These are phyloP conservation scores for Angomonas deanei DNA, from an alignment of 208 protist species.

Conservation along the genomic window DNA sequence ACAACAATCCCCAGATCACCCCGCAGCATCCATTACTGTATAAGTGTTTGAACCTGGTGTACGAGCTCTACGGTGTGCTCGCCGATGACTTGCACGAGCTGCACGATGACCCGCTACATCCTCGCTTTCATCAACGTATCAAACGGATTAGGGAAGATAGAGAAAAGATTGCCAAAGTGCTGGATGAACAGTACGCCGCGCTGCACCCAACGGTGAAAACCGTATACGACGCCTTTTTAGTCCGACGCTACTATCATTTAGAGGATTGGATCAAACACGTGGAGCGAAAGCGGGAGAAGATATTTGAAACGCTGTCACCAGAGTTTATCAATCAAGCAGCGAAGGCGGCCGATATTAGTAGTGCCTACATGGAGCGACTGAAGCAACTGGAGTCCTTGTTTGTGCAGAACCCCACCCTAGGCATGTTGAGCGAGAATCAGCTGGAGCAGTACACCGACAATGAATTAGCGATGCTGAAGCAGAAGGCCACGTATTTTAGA, in stretches of 20 bases:
- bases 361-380: slow-evolving; percentile 50
- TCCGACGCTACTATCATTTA: slow-evolving; percentile 79
- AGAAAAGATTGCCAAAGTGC: slow-evolving; percentile 54
- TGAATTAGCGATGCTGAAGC: slow-evolving; percentile 73
- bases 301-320: slow-evolving; percentile 61
- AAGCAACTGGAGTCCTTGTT: slow-evolving; percentile 43
- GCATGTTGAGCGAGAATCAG: slow-evolving; percentile 33
- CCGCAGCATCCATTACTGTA: slow-evolving; percentile 50
- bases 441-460: slow-evolving; percentile 48
- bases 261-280: slow-evolving; percentile 76
- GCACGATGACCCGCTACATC: slow-evolving; percentile 79
- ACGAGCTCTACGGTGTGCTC: slow-evolving; percentile 69
- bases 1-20: slow-evolving; percentile 56
- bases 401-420: slow-evolving; percentile 44
- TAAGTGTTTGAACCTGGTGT: slow-evolving; percentile 50
- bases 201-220: slow-evolving; percentile 85
- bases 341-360: slow-evolving; percentile 36
- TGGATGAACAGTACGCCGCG: slow-evolving; percentile 64
- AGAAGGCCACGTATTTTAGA: slow-evolving; percentile 80
- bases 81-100: slow-evolving; percentile 73
- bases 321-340: slow-evolving; percentile 43
- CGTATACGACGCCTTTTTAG: slow-evolving; percentile 78
- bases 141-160: slow-evolving; percentile 45
- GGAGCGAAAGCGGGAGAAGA: slow-evolving; percentile 51
- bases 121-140: slow-evolving; percentile 62